These are phyloP conservation scores for Candida maris DNA, from an alignment of 805 yeast genomes.

Conservation along the genomic window DNA sequence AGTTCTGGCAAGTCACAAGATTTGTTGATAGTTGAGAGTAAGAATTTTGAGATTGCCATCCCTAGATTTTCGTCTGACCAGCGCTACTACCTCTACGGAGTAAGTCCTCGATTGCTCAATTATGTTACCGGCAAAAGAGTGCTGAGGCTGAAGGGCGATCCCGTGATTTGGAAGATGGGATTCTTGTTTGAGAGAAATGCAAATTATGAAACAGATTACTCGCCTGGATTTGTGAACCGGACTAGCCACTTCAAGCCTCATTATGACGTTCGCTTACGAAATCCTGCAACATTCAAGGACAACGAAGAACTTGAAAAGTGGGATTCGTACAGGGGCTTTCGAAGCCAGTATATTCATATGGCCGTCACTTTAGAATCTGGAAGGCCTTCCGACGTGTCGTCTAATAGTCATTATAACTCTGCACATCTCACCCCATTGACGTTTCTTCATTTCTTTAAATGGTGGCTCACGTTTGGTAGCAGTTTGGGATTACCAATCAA, in stretches of 20 bases:
- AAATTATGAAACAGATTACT: constrained; percentile 30
- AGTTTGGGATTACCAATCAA: constrained; percentile 76
- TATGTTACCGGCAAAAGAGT: constrained; percentile 45
- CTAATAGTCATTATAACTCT: constrained; percentile 51
- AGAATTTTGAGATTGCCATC: constrained; percentile 52
- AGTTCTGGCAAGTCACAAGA: constrained; percentile 47
- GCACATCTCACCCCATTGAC: constrained; percentile 73
- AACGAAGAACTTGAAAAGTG: constrained; percentile 43
- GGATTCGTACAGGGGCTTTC: constrained; percentile 77
- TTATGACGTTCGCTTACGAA: constrained; percentile 51
- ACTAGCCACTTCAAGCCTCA: constrained; percentile 54
- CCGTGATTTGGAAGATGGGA: constrained; percentile 77
- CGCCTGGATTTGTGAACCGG: constrained; percentile 35
- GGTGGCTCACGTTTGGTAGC: constrained; percentile 89
- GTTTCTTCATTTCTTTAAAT: constrained; percentile 62
- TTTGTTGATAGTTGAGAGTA: constrained; percentile 51
- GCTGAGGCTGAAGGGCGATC: constrained; percentile 58
- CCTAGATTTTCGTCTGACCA: constrained; percentile 44
- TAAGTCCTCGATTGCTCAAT: constrained; percentile 28
- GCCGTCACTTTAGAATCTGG: constrained; percentile 52
- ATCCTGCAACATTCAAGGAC: constrained; percentile 45
- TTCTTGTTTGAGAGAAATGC: constrained; percentile 65
- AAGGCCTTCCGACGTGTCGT: constrained; percentile 15
- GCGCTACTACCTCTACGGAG: constrained; percentile 18
- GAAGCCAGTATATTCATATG: constrained; percentile 80